Base-by-base conservation (phyloP, 2,329 filamentous ascomycete species). In the Fusarium albosuccineum region DNA sequence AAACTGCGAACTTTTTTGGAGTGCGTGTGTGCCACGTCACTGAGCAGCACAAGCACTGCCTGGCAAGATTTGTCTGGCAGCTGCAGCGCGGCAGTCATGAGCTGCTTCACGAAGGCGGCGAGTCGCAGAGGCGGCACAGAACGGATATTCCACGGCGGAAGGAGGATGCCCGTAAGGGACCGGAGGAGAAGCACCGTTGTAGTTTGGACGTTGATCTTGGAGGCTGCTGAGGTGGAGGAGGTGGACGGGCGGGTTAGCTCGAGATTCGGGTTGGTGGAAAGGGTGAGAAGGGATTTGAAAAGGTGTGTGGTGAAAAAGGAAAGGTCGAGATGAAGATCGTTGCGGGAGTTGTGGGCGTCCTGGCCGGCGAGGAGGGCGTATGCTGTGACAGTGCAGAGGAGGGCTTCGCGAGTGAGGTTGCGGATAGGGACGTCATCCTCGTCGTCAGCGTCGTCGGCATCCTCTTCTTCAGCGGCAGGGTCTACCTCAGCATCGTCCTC, bases 311-410 rank as follows among this genome's bases (percentile, higher is more conserved):
- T 94, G 85, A 99, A 99, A 85, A 94, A 97, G 73, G 91, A 93
- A 37, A 99, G 88, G 77, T 99, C 97, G 49, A 99, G 89, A 74
- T 94, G 92, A 5, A 98, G 86, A 44, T 90, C 86, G 42, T 90
- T 87, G 59, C 93, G 91, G 49, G 93, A 92, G 80, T 94, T 95
- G 80, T 92, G 91, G 14, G 90, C 93, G 74, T 97, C 95, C 81
- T 99, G 96, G 49, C 96, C 95, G 67, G 96, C 92, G 39, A 99
- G 89, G 7, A 99, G 89, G n/a, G 95, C 94, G 75, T 97, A 98
- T 27, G 97, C 96, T 1, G 96, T 99, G 73, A 97, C 94, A 60
- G 94, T 97, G 82, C 95, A 97, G 58, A 99, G 91, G 6, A 99
- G 89, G 10, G 92, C 88, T 79, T 98, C 94, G 68, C 96, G 91